Conservation (phyloP, 169 alveolate species). For the Plasmodium coatneyi region DNA sequence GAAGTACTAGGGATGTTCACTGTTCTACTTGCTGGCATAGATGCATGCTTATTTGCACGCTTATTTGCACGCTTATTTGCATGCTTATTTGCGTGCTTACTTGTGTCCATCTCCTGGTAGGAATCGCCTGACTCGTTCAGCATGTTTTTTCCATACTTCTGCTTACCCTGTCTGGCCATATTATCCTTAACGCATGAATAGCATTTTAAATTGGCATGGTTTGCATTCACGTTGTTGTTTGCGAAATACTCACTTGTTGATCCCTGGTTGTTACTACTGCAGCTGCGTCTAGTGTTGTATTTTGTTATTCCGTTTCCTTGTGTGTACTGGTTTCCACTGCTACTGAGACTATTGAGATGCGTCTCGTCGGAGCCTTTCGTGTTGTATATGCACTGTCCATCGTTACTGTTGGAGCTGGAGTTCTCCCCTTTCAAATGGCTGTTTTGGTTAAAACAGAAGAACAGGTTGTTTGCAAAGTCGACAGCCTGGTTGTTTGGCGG, state of each 20-base stretch:
- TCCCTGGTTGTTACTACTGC: not conserved
- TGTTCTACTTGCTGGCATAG: not conserved
- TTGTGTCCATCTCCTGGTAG: not conserved
- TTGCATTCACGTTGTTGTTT: not conserved
- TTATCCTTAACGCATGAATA: not conserved
- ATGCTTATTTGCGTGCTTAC: no score
- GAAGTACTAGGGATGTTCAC: not conserved
- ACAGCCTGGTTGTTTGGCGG: not conserved
- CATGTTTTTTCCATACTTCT: not conserved
- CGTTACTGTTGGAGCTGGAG: not conserved
- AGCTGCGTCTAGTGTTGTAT: not conserved
- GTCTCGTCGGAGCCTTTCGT: not conserved
- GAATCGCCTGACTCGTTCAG: not conserved
- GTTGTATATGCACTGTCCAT: not conserved
- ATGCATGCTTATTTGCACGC: no score
- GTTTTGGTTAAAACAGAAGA: constrained; percentile 4
- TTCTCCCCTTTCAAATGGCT: not conserved
- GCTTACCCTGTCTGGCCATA: not conserved
- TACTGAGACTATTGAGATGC: not conserved
- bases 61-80: no score
- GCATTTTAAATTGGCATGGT: not conserved
- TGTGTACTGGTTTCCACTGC: not conserved
- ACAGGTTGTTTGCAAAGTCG: constrained; percentile 10
- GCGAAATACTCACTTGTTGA: constrained; percentile 9
- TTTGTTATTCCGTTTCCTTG: not conserved